A percentile compares a stretch with the other conserved stretches of the same genome.
Evolutionary conservation across 331 rosid species (phyloP).

Genomic region (Malus hybrid): DNA sequence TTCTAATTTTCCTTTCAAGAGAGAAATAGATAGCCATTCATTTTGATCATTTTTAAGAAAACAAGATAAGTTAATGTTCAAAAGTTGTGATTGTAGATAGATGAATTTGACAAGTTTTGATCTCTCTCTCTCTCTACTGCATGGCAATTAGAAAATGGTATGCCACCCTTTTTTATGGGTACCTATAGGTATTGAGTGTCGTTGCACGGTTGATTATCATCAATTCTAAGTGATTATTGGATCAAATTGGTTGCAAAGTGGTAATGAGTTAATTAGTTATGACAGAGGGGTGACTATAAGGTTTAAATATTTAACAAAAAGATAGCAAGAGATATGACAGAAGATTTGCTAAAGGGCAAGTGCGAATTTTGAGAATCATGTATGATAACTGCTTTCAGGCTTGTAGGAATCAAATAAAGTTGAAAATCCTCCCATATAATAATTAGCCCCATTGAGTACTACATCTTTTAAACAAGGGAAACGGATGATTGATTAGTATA

Average conservation of each 20-base stretch:
- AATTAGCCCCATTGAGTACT: constrained; percentile 16
- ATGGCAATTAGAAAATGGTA: not conserved
- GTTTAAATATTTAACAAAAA: not conserved
- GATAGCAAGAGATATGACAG: constrained; percentile 17
- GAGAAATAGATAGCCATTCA: constrained; percentile 21
- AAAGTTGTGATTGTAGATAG: constrained; percentile 16
- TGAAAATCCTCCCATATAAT: constrained; percentile 17
- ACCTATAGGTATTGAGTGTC: no score
- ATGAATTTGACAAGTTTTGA: constrained; percentile 5
- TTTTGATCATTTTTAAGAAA: constrained; percentile 16
- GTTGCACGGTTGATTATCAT: no score
- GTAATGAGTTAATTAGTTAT: not conserved
- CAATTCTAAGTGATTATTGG: no score
- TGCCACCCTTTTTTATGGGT: no score
- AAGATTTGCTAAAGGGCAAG: constrained; percentile 27
- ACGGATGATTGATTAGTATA: not conserved
- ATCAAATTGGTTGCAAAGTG: not conserved
- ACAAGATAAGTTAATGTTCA: constrained; percentile 6
- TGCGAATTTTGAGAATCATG: constrained; percentile 10
- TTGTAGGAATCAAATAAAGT: constrained; percentile 27
- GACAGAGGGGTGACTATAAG: not conserved
- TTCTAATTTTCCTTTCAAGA: constrained; percentile 18
- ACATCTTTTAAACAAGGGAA: not conserved
- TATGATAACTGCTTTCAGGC: constrained; percentile 24
- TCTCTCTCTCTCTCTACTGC: not conserved